phyloP scores from a whole-genome alignment of 139 green algal species.

The Marvania coccoides region DNA sequence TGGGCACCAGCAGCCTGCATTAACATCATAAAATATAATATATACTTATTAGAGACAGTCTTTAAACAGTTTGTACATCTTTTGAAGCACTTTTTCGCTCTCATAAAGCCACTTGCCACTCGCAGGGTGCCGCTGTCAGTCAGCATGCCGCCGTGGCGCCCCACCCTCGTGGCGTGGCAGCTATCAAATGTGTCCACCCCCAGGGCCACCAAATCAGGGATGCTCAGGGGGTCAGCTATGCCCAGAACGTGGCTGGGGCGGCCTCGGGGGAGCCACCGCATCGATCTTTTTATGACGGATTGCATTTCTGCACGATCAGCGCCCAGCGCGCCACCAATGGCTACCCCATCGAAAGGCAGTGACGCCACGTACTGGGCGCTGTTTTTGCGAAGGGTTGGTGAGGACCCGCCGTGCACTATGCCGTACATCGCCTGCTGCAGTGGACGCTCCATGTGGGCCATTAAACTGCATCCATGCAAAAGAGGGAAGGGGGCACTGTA shows the following conservation, averaged over 20 bases:
- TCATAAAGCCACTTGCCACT: slow-evolving; percentile 17
- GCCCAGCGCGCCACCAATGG: slow-evolving; percentile 41
- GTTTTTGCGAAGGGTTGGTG: slow-evolving; percentile 15
- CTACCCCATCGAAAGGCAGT: slow-evolving; percentile 44
- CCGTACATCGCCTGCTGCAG: slow-evolving; percentile 47
- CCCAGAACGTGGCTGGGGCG: slow-evolving; percentile 43
- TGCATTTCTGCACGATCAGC: slow-evolving; percentile 32
- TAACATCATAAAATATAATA: neutral
- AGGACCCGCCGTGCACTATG: slow-evolving; percentile 39
- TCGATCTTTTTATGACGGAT: slow-evolving; percentile 30
- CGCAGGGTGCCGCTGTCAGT: slow-evolving; percentile 8
- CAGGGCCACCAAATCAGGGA: slow-evolving; percentile 4
- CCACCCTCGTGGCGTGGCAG: slow-evolving; percentile 34
- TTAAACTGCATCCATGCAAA: slow-evolving; percentile 7
- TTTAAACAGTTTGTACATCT: no score
- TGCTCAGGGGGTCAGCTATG: slow-evolving; percentile 33
- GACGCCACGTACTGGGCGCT: slow-evolving; percentile 31
- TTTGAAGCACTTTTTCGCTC: no score
- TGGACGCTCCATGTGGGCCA: slow-evolving; percentile 28
- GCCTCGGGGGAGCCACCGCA: slow-evolving; percentile 22
- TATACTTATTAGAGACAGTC: no score
- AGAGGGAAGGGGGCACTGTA: neutral
- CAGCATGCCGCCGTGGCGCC: slow-evolving; percentile 26
- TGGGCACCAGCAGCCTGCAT: slow-evolving; percentile 16
- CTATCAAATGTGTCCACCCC: slow-evolving; percentile 38